Base-by-base conservation (phyloP, 1,139 yeast species). In the Zygosaccharomyces pseudobailii region DNA sequence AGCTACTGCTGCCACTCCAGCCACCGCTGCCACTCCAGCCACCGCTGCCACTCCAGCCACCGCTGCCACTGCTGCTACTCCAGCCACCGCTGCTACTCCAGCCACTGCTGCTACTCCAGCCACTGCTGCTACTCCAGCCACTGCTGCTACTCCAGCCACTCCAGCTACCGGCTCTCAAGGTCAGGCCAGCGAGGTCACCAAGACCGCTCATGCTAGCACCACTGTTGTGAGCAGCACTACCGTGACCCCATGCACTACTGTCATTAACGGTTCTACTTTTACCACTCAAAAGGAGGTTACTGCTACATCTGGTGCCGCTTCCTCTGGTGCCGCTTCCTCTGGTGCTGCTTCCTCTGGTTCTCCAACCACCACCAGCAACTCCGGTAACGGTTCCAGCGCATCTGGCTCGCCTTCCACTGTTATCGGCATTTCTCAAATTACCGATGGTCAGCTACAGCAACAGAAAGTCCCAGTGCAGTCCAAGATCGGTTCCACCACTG, bases 371-470 rank as follows among this genome's bases (percentile, higher is more conserved):
- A 13, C 13, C 13, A 43, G 41, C 25, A 31, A 42, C 9, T 31
- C 45, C 25, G 42, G 44, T 24, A 32, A 23, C 7, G 3, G 19
- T 21, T 5, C 40, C 20, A 7, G 34, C 35, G 36, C 48, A 8
- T 39, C 68, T 43, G 51, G 56, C 24, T 55, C 55, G 9, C 35
- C 47, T 22, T 47, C 44, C 5, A 38, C 41, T 6, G 41, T 38
- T 10, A 22, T 38, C 9, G 41, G 41, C 10, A 38, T 38, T 19
- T 38, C 48, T 13, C 84, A 80, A 69, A 78, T 80, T 50, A 72
- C 73, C 52, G 86, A 81, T 56, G 84, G 84, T 55, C 85, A 80
- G 70, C 69, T 79, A 57, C 86, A 80, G 67, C 40, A 40, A n/a
- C 41, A 38, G 24, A 38, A 38, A 13, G 24, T 38, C 23, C 34